Evolutionary conservation across 306 rosid genomes (phyloP).

Genomic region (Notholithocarpus densiflorus): DNA sequence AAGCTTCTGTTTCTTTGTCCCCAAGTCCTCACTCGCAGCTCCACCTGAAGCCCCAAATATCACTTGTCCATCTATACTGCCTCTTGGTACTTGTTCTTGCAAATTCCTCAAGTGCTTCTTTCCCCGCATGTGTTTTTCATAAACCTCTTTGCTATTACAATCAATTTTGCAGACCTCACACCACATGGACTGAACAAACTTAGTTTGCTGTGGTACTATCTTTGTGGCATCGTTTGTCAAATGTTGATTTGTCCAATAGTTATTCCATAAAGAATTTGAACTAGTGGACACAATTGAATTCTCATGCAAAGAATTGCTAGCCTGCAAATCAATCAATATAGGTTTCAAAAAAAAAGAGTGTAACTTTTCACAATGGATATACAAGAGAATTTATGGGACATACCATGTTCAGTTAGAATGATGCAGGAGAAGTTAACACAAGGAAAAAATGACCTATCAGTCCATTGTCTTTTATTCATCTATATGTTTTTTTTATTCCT

Average conservation of each 20-base stretch:
- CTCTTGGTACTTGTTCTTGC: constrained; percentile 19
- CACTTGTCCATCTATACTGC: constrained; percentile 26
- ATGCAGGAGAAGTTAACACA: background rate
- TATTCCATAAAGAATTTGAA: constrained; percentile 32
- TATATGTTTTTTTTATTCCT: too few species aligned
- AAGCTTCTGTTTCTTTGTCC: constrained; percentile 43
- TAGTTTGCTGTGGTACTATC: constrained; percentile 29
- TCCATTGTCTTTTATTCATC: too few species aligned
- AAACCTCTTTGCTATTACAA: constrained; percentile 43
- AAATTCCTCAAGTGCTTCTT: constrained; percentile 49
- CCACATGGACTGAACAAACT: constrained; percentile 21
- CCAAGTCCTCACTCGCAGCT: constrained; percentile 26
- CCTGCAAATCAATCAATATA: constrained; percentile 35
- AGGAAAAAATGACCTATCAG: too few species aligned
- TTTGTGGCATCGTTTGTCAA: constrained; percentile 9
- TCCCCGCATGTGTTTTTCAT: constrained; percentile 42
- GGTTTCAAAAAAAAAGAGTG: constrained; percentile 8
- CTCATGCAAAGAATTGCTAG: constrained; percentile 33
- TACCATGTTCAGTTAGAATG: background rate
- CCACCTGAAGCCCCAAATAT: constrained; percentile 21
- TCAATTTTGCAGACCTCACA: constrained; percentile 48
- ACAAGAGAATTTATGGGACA: background rate
- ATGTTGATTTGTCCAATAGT: constrained; percentile 26
- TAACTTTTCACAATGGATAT: background rate
- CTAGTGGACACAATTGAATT: constrained; percentile 32